These are phyloP conservation scores for Orbilia ellipsospora DNA, from an alignment of 2,329 filamentous ascomycete species.

Conservation along the genomic window DNA sequence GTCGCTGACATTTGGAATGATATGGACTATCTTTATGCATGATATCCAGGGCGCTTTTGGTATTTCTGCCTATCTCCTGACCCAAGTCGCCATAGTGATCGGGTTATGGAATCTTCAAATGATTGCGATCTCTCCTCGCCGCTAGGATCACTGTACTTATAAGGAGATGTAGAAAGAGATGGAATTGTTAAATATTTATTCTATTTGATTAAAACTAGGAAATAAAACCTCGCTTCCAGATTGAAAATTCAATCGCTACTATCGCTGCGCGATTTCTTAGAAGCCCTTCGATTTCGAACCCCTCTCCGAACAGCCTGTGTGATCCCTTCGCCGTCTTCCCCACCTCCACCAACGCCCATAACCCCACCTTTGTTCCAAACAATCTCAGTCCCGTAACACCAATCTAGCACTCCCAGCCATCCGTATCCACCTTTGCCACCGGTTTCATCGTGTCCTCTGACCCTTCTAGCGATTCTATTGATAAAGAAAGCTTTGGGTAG, in stretches of 20 bases:
- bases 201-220: too few species aligned
- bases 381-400: constrained; percentile 69
- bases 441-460: constrained; percentile 70
- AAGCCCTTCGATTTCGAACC: constrained; percentile 23
- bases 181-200: too few species aligned
- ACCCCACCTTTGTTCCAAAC: constrained; percentile 67
- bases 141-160: background rate
- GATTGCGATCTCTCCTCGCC: background rate
- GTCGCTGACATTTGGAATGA: constrained; percentile 2
- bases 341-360: constrained; percentile 70
- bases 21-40: constrained; percentile 1
- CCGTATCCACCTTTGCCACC: constrained; percentile 69
- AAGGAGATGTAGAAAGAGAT: too few species aligned
- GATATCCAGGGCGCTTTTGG: constrained; percentile 5
- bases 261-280: background rate
- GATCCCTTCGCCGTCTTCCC: constrained; percentile 65
- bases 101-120: constrained; percentile 8
- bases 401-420: constrained; percentile 73
- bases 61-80: background rate
- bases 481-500: constrained; percentile 68
- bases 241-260: constrained; percentile 1
- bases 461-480: constrained; percentile 67
- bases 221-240: background rate
- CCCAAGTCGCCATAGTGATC: background rate
- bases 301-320: constrained; percentile 41